Percentiles rank a stretch among this genome's conserved stretches.
Evolutionary conservation across 2,329 filamentous ascomycete species (phyloP).

Genomic region (Xylariaceae sp.): DNA sequence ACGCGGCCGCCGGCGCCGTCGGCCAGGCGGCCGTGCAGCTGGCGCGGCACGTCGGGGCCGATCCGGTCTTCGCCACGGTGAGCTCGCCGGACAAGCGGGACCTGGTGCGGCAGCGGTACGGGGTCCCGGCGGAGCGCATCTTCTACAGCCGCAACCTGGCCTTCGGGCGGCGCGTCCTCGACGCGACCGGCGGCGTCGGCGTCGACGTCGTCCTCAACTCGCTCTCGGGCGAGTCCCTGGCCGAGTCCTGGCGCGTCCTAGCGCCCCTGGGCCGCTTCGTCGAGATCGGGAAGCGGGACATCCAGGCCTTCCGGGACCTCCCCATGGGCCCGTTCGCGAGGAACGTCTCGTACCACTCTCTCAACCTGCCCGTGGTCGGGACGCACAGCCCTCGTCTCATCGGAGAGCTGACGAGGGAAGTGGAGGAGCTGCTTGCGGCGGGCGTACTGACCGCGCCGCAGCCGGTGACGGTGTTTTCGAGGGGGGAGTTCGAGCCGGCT

Average conservation of each 20-base stretch:
- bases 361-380: slow-evolving; percentile 4
- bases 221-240: slow-evolving; percentile 17
- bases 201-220: slow-evolving; percentile 40
- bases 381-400: not conserved
- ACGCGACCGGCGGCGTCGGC: slow-evolving; percentile 22
- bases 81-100: slow-evolving; percentile 26
- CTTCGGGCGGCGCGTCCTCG: slow-evolving; percentile 26
- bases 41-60: slow-evolving; percentile 28
- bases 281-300: slow-evolving; percentile 2
- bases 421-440: slow-evolving; percentile 4
- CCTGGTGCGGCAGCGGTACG: slow-evolving; percentile 24
- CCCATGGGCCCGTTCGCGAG: slow-evolving; percentile 1
- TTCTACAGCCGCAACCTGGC: slow-evolving; percentile 29
- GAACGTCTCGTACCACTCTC: not conserved
- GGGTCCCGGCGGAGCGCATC: slow-evolving; percentile 29
- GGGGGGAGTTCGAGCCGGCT: slow-evolving; percentile 2
- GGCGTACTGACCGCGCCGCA: slow-evolving; percentile 1
- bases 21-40: slow-evolving; percentile 37
- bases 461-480: slow-evolving; percentile 1
- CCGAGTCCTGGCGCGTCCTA: slow-evolving; percentile 7
- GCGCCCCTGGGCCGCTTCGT: slow-evolving; percentile 3
- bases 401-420: not conserved
- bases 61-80: slow-evolving; percentile 38
- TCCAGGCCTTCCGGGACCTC: not conserved
- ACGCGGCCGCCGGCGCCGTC: slow-evolving; percentile 35